A percentile compares a stretch with the other conserved stretches of the same genome.
phyloP scores from a whole-genome alignment of 768 basidiomycete species.

The Imleria badia region DNA sequence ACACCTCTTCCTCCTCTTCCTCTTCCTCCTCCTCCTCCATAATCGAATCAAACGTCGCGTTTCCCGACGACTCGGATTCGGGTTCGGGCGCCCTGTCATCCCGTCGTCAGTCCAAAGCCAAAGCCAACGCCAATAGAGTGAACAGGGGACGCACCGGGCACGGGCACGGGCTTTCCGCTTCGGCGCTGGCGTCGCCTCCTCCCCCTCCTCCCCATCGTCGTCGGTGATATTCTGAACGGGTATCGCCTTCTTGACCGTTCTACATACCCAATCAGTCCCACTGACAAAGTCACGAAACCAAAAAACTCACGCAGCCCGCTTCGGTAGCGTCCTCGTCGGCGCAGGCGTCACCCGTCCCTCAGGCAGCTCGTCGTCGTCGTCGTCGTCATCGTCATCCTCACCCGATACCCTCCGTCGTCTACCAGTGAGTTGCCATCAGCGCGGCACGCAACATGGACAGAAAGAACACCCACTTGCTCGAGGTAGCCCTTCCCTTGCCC shows the following conservation, averaged over 20 bases:
- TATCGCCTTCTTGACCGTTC: slow-evolving; percentile 40
- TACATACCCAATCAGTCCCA: slow-evolving; percentile 14
- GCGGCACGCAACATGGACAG: background rate
- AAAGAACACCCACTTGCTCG: slow-evolving; percentile 38
- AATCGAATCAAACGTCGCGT: slow-evolving; percentile 45
- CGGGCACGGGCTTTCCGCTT: slow-evolving; percentile 1
- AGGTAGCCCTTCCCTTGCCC: too few relatives aligned
- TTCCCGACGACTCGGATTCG: slow-evolving; percentile 10
- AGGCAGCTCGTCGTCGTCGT: slow-evolving; percentile 39
- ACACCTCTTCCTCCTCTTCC: too few relatives aligned
- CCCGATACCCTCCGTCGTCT: slow-evolving; percentile 60
- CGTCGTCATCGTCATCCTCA: slow-evolving; percentile 48
- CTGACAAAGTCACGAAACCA: too few relatives aligned
- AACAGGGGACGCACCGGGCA: too few relatives aligned
- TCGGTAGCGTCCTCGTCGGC: slow-evolving; percentile 55
- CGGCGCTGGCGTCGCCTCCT: slow-evolving; percentile 41
- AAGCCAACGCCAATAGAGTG: background rate
- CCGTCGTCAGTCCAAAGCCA: background rate
- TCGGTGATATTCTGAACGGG: slow-evolving; percentile 24
- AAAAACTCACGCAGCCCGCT: too few relatives aligned
- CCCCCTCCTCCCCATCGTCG: slow-evolving; percentile 39
- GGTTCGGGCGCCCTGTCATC: slow-evolving; percentile 10
- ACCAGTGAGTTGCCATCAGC: background rate
- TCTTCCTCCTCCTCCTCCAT: slow-evolving; percentile 52
- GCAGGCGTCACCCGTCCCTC: slow-evolving; percentile 30